phyloP scores from a whole-genome alignment of 129 eudicot species.

The Artemisia annua region DNA sequence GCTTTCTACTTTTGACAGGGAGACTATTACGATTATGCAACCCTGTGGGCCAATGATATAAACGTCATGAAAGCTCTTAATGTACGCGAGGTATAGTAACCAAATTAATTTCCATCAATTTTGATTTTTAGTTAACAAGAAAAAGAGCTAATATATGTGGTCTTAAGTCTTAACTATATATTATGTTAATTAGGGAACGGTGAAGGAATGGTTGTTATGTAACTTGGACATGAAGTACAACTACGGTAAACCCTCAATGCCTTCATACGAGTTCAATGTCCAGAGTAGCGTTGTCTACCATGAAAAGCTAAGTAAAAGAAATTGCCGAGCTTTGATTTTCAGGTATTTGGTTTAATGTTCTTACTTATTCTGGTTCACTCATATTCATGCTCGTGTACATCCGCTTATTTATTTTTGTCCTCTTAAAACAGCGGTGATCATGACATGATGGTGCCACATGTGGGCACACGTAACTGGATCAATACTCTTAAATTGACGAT shows the following conservation, averaged over 20 bases:
- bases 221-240: conserved; percentile 31
- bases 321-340: conserved; percentile 35
- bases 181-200: conserved; percentile 22
- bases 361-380: no score
- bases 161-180: background rate
- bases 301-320: conserved; percentile 25
- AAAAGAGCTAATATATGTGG: background rate
- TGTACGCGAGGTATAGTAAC: conserved; percentile 18
- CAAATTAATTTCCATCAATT: background rate
- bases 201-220: conserved; percentile 28
- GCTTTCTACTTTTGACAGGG: conserved; percentile 6
- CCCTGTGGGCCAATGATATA: conserved; percentile 31
- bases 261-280: conserved; percentile 21
- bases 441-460: conserved; percentile 44
- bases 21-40: conserved; percentile 25
- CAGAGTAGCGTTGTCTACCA: conserved; percentile 25
- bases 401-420: background rate
- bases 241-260: conserved; percentile 23
- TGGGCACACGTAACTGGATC: conserved; percentile 38
- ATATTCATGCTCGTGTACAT: background rate
- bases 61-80: conserved; percentile 31
- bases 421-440: conserved; percentile 34
- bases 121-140: background rate
- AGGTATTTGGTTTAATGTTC: conserved; percentile 14
- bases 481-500: conserved; percentile 17